Conservation (phyloP, 164 flowering plant species). For the Vitis rupestris region DNA sequence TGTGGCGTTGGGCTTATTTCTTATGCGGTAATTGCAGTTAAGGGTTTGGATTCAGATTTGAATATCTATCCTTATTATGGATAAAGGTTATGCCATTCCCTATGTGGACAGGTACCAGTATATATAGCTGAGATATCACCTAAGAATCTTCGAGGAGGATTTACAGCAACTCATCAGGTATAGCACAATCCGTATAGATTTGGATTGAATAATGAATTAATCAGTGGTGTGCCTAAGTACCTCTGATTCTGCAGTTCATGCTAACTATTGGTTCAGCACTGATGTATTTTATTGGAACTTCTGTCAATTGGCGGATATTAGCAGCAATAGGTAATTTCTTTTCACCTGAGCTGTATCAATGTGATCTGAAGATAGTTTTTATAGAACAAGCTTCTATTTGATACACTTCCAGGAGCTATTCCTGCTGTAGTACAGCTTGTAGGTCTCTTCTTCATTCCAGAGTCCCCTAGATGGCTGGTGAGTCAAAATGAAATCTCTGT, state of each 20-base stretch:
- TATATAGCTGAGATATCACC: slow-evolving; percentile 82
- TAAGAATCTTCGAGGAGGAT: slow-evolving; percentile 65
- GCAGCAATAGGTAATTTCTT: slow-evolving; percentile 29
- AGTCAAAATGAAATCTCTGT: background rate
- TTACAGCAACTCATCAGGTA: slow-evolving; percentile 62
- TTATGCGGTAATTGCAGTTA: slow-evolving; percentile 52
- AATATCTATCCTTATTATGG: background rate
- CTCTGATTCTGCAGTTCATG: slow-evolving; percentile 29
- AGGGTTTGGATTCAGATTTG: background rate
- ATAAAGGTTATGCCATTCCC: background rate
- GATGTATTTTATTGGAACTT: slow-evolving; percentile 33
- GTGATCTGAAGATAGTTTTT: background rate
- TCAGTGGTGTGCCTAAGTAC: background rate
- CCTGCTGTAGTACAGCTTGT: slow-evolving; percentile 32
- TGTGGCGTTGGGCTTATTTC: slow-evolving; percentile 54
- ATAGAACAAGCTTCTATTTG: background rate
- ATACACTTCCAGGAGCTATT: slow-evolving; percentile 25
- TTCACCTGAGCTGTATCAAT: background rate
- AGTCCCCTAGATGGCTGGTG: slow-evolving; percentile 45
- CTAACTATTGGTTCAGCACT: slow-evolving; percentile 27
- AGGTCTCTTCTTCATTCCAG: slow-evolving; percentile 33
- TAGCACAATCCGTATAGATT: background rate
- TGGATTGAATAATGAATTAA: background rate
- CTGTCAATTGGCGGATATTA: slow-evolving; percentile 28
- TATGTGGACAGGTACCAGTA: slow-evolving; percentile 47